Conservation (phyloP, 2,329 filamentous ascomycete genomes). For the Aspergillus latus region DNA sequence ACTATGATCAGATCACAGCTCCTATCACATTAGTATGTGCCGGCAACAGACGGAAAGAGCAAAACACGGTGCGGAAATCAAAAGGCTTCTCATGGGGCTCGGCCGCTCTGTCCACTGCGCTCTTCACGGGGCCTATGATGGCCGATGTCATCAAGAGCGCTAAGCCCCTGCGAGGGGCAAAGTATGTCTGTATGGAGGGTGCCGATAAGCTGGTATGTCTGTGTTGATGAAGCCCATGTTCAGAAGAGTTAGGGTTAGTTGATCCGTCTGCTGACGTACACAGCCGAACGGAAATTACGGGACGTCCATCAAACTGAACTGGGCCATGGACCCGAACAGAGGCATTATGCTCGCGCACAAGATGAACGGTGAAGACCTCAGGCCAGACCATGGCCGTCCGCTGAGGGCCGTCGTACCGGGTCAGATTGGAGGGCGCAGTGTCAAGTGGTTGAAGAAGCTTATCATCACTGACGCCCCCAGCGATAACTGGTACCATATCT, state of each 20-base stretch:
- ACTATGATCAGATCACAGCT: conserved; percentile 79
- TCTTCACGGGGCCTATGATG: conserved; percentile 83
- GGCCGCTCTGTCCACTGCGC: conserved; percentile 78
- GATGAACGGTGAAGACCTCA: conserved; percentile 83
- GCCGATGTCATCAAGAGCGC: conserved; percentile 68
- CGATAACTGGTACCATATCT: conserved; percentile 94
- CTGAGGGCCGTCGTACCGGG: conserved; percentile 81
- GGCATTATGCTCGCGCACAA: conserved; percentile 85
- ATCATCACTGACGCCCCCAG: conserved; percentile 76
- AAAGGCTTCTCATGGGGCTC: conserved; percentile 95
- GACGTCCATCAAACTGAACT: conserved; percentile 83
- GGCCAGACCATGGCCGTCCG: conserved; percentile 83
- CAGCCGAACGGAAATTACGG: conserved; percentile 84
- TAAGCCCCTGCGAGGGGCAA: conserved; percentile 66
- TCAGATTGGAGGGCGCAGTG: conserved; percentile 86
- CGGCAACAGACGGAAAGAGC: conserved; percentile 88
- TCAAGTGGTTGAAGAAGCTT: conserved; percentile 87
- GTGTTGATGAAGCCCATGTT: neutral
- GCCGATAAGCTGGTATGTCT: conserved; percentile 68
- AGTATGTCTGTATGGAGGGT: conserved; percentile 87
- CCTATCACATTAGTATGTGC: conserved; percentile 89
- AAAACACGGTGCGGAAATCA: conserved; percentile 84
- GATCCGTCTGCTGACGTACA: conserved; percentile 7
- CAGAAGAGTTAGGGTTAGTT: neutral
- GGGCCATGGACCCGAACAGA: conserved; percentile 78